Evolutionary conservation across 441 rosid genomes (phyloP).

Genomic region (Lepidium campestre): DNA sequence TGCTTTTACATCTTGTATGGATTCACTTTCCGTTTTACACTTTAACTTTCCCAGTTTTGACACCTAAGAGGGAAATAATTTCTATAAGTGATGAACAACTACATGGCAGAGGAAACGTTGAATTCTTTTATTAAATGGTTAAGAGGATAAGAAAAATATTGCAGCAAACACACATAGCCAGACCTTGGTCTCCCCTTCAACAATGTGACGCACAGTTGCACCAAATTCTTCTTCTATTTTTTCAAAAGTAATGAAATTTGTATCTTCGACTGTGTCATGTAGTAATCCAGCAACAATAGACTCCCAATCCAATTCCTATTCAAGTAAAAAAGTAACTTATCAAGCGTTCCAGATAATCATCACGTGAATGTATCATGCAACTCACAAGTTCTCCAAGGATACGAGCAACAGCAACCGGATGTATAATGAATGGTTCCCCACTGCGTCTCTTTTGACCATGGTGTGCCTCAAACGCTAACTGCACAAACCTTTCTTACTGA

Average conservation of each 20-base stretch:
- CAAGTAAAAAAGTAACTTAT: conserved; percentile 26
- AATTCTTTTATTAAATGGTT: neutral
- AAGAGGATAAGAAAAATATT: neutral
- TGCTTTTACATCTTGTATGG: conserved; percentile 94
- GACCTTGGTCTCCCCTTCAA: conserved; percentile 99
- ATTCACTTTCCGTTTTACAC: conserved; percentile 61
- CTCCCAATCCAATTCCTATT: conserved; percentile 97
- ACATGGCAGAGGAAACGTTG: neutral
- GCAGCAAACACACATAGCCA: conserved; percentile 21
- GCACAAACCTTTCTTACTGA: conserved; percentile 33
- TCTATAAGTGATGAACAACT: conserved; percentile 6
- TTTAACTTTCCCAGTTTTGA: conserved; percentile 92
- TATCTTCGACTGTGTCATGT: conserved; percentile 98
- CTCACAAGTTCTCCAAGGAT: conserved; percentile 97
- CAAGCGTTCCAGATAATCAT: conserved; percentile 14
- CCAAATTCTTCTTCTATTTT: conserved; percentile 95
- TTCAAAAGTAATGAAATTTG: conserved; percentile 87
- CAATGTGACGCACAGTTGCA: conserved; percentile 76
- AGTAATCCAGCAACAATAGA: conserved; percentile 94
- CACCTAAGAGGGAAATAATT: conserved; percentile 42
- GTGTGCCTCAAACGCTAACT: conserved; percentile 96
- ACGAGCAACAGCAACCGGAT: conserved; percentile 93
- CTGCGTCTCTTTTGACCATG: conserved; percentile 90
- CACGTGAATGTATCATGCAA: conserved; percentile 12
- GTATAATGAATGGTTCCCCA: conserved; percentile 90